A percentile compares a stretch with the other conserved stretches of the same genome.
These are phyloP conservation scores for Thielaviopsis populi DNA, from an alignment of 2,329 filamentous ascomycete genomes.

Conservation along the genomic window DNA sequence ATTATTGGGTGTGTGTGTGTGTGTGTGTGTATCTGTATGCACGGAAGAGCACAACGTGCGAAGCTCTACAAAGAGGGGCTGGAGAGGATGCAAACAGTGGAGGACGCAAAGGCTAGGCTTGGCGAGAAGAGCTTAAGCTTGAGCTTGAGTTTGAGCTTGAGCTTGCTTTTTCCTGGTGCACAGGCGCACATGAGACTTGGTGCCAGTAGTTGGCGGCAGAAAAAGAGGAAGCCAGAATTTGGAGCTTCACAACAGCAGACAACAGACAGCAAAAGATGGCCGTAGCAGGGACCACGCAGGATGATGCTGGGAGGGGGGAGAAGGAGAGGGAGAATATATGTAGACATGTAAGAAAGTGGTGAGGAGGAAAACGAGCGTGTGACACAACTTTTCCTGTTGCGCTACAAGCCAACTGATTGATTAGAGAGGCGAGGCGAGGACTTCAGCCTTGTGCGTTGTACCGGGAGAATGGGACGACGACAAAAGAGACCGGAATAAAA, in stretches of 20 bases:
- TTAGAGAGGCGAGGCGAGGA: not conserved
- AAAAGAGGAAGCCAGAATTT: not conserved
- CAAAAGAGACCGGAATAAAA: not conserved
- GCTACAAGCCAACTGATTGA: not conserved
- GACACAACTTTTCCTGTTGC: not conserved
- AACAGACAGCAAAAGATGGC: not conserved
- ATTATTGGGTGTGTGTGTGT: not conserved
- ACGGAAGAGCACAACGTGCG: not conserved
- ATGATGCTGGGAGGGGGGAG: not conserved
- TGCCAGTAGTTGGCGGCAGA: not conserved
- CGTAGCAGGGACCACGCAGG: not conserved
- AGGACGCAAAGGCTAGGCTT: not conserved
- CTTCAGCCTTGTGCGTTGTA: not conserved
- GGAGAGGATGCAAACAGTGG: not conserved
- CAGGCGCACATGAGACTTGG: not conserved
- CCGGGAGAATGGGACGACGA: no score
- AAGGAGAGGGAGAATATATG: not conserved
- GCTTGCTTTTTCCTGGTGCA: not conserved
- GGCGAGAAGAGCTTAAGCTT: conserved; percentile 7
- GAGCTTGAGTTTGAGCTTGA: conserved; percentile 3
- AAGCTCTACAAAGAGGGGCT: not conserved
- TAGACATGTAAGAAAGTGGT: no score
- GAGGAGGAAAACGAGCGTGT: not conserved
- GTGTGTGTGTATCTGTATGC: no score
- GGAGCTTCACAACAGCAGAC: not conserved